Percentiles rank a stretch among this genome's conserved stretches.
Evolutionary conservation across 371 early-diverging fungal genomes (phyloP).

Genomic region (Circinella minor): DNA sequence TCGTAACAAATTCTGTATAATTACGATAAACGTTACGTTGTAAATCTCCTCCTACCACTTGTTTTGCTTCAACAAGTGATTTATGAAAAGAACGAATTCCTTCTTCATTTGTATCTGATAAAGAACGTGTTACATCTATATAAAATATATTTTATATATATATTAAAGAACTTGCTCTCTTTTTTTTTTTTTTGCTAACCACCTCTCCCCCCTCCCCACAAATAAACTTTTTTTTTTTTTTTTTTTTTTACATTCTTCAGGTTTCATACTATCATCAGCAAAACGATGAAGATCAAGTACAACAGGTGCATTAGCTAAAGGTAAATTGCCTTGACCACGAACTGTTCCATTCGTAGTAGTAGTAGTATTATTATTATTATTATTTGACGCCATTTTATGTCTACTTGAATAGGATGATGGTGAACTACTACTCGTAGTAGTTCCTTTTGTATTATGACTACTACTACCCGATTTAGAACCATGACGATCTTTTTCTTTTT

Average conservation of each 20-base stretch:
- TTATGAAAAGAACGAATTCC: slow-evolving; percentile 62
- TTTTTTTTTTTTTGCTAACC: too few relatives aligned
- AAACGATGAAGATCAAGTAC: slow-evolving; percentile 51
- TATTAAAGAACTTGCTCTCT: background rate
- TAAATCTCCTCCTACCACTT: slow-evolving; percentile 79
- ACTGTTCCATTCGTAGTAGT: background rate
- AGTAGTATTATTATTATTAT: background rate
- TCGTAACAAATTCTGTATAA: slow-evolving; percentile 92
- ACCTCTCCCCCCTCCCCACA: too few relatives aligned
- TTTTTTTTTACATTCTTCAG: slow-evolving; percentile 43
- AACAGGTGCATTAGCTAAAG: slow-evolving; percentile 29
- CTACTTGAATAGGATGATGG: slow-evolving; percentile 12
- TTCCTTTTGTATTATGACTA: background rate
- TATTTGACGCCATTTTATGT: too few relatives aligned
- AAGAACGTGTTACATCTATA: slow-evolving; percentile 55
- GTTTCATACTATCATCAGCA: slow-evolving; percentile 48
- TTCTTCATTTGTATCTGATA: slow-evolving; percentile 67
- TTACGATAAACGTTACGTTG: slow-evolving; percentile 92
- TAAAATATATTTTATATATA: background rate
- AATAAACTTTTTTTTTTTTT: background rate
- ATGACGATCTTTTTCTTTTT: slow-evolving; percentile 17
- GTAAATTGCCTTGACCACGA: slow-evolving; percentile 28
- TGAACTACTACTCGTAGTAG: slow-evolving; percentile 7
- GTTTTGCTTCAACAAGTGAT: slow-evolving; percentile 74
- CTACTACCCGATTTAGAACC: background rate